Base-by-base conservation (phyloP, 768 basidiomycete species). In the Mycena galopus region DNA sequence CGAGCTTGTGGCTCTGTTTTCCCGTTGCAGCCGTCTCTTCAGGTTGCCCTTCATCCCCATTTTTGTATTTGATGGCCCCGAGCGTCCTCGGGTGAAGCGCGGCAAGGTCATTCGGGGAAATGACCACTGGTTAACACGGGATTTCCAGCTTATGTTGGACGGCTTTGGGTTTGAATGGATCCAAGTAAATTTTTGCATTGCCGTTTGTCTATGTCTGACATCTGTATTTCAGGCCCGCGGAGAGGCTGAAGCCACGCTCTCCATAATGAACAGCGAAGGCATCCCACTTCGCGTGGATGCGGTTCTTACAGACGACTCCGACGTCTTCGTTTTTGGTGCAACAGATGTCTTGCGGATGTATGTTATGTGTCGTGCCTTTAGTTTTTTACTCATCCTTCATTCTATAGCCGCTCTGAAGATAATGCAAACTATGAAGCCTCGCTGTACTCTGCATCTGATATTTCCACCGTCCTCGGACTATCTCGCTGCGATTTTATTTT, bases 181-280 rank as follows among this genome's bases (percentile, higher is more conserved):
- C 37, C 67, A 30, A 42, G 81, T 81, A 59, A 8, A 69, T 68
- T 35, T 50, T 37, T 9, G 10, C 10, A 17, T 42, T 30, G 32
- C 25, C 21, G 29, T 3, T 4, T 44, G 19, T 35, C 19, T 30
- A 27, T 7, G 4, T 7, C 50, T 37, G 29, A n/a, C 19, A 23
- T 50, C 10, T 81, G 80, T 88, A 88, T 17, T 87, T 86, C 21
- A 82, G 81, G 89, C 89, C 19, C 87, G 86, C n/a, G 88, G 88
- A 16, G 88, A 89, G 77, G 89, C 88, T 2, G 89, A 89, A 65
- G 88, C 88, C 4, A 88, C 89, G 66, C 79, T 90, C 7, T 87
- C 88, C 2, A 76, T 80, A n/a, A 82, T 89, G 73, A 86, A 84
- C 44, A 71, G 76, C 0, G 75, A 79, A 62, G 84, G 84, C 19